Evolutionary conservation across 139 green algal species (phyloP).

Genomic region (Chlamydomonas sp.): DNA sequence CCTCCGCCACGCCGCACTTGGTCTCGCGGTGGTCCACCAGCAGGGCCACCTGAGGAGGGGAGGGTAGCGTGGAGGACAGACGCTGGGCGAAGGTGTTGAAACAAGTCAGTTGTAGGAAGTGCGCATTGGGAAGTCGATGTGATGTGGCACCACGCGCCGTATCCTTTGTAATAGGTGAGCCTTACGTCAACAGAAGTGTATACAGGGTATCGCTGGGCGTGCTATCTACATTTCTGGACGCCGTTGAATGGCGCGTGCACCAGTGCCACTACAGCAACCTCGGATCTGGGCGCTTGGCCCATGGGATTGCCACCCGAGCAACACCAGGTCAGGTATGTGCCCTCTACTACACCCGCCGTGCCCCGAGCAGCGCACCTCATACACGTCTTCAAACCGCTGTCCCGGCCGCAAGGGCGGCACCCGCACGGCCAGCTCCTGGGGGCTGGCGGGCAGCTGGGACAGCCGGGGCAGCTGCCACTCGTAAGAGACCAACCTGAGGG

Average conservation of each 20-base stretch:
- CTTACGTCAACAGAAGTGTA: no score
- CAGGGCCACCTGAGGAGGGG: conserved; percentile 16
- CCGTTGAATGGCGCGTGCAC: no score
- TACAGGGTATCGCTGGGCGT: no score
- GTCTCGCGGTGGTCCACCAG: conserved; percentile 27
- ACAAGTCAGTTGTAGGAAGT: no score
- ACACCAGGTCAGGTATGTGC: no score
- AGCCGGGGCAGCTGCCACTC: conserved; percentile 30
- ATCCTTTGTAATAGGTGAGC: no score
- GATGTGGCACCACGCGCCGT: no score
- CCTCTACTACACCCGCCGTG: background rate
- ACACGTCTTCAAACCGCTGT: conserved; percentile 56
- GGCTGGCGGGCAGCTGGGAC: background rate
- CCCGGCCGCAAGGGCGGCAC: conserved; percentile 68
- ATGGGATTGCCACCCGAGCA: no score
- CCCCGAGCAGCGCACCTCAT: conserved; percentile 54
- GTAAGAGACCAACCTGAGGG: conserved; percentile 13
- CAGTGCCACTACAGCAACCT: no score
- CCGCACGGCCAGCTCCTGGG: conserved; percentile 31
- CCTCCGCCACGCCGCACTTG: background rate
- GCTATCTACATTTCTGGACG: no score
- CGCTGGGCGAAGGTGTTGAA: background rate
- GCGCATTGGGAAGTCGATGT: no score
- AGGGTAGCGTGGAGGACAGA: background rate
- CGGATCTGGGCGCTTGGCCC: no score